These are phyloP conservation scores for Aspergillus oerlinghausenensis DNA, from an alignment of 2,329 filamentous ascomycete species.

Conservation along the genomic window DNA sequence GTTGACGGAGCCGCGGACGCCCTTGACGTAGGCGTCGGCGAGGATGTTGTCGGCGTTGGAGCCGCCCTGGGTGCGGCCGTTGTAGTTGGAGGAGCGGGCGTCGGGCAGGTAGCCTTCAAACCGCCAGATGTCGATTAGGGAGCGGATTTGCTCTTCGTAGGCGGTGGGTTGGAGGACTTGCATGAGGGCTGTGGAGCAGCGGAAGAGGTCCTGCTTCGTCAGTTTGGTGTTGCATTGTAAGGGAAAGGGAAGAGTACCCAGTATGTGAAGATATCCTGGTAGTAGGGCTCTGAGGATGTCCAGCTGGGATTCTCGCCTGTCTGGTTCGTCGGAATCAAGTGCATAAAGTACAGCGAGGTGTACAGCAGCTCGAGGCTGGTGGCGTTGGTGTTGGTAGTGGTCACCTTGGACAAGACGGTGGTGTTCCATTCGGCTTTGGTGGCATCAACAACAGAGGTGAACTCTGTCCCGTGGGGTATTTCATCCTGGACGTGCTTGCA, in stretches of 20 bases:
- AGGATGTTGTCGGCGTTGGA: constrained; percentile 68
- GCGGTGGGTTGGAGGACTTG: constrained; percentile 60
- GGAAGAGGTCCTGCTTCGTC: constrained; percentile 47
- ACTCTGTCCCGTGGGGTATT: constrained; percentile 45
- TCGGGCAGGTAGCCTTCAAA: constrained; percentile 62
- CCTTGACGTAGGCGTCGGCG: constrained; percentile 68
- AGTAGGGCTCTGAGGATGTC: constrained; percentile 62
- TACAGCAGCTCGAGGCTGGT: constrained; percentile 60
- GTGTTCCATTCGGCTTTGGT: constrained; percentile 56
- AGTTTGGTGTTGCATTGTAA: not conserved
- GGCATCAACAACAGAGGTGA: constrained; percentile 44
- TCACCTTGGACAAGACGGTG: constrained; percentile 60
- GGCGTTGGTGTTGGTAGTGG: constrained; percentile 53
- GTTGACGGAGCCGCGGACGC: constrained; percentile 55
- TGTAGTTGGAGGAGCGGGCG: constrained; percentile 63
- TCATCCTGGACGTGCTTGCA: constrained; percentile 56
- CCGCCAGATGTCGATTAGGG: constrained; percentile 64
- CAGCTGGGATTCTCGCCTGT: constrained; percentile 67
- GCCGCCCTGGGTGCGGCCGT: constrained; percentile 65
- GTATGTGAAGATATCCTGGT: constrained; percentile 66
- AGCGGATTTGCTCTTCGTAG: constrained; percentile 63
- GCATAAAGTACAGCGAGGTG: constrained; percentile 65
- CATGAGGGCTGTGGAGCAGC: constrained; percentile 60
- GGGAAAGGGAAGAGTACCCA: constrained; percentile 43
- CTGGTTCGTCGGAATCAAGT: constrained; percentile 64